These are phyloP conservation scores for Wickerhamiella parazyma DNA, from an alignment of 805 yeast genomes.

Conservation along the genomic window DNA sequence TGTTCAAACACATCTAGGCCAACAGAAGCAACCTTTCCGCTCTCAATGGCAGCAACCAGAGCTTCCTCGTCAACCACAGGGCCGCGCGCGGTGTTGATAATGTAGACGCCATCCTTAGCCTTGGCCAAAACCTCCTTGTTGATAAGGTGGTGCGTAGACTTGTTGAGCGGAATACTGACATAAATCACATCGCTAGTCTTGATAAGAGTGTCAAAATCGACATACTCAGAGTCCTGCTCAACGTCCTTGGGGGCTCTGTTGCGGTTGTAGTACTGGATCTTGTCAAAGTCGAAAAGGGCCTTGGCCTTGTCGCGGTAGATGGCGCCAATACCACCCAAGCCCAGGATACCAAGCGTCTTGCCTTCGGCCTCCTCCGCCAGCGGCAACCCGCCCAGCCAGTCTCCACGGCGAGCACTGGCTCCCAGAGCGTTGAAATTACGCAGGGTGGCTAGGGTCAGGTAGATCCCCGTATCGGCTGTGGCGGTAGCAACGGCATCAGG, in stretches of 20 bases:
- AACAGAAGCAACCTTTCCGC: slow-evolving; percentile 38
- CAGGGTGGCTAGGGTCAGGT: slow-evolving; percentile 37
- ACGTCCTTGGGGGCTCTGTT: slow-evolving; percentile 33
- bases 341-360: slow-evolving; percentile 42
- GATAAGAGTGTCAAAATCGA: slow-evolving; percentile 35
- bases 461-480: slow-evolving; percentile 45
- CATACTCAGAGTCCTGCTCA: slow-evolving; percentile 36
- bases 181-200: slow-evolving; percentile 36
- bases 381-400: slow-evolving; percentile 33
- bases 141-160: slow-evolving; percentile 38
- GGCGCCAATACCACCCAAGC: slow-evolving; percentile 53
- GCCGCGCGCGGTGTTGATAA: slow-evolving; percentile 50
- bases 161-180: slow-evolving; percentile 40
- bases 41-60: slow-evolving; percentile 33
- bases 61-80: slow-evolving; percentile 44
- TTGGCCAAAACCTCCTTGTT: slow-evolving; percentile 32
- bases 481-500: slow-evolving; percentile 41
- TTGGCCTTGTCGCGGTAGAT: slow-evolving; percentile 38
- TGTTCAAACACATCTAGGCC: slow-evolving; percentile 50
- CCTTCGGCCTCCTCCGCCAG: slow-evolving; percentile 39
- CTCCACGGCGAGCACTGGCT: slow-evolving; percentile 31
- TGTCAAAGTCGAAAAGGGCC: slow-evolving; percentile 36
- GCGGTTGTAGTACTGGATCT: slow-evolving; percentile 42
- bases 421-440: slow-evolving; percentile 37
- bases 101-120: slow-evolving; percentile 40